Evolutionary conservation across 2,329 filamentous ascomycete species (phyloP), one percentile per base, ranked within the genome.

Genomic region (Apiospora marii): DNA sequence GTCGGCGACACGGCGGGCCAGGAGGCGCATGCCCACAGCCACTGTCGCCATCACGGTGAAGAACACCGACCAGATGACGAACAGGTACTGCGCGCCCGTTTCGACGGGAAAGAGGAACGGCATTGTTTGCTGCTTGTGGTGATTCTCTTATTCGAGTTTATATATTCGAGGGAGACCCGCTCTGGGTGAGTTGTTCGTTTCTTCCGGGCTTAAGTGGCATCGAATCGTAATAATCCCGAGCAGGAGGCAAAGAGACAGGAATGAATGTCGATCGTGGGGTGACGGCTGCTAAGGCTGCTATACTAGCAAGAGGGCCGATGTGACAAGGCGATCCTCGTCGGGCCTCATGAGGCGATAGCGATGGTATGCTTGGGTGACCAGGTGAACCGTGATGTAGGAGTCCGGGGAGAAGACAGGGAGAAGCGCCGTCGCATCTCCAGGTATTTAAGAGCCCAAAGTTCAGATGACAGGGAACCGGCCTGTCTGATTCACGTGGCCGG

Each of bases 61-160:
- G 48, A 70, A 22, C 46, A 70, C 68, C 19, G 48, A 43, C 30
- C 12, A 44, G 48, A 22, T 22, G 27, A 70, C n/a, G 48, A 70
- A 70, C 10, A 58, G 19, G 16, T 44, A 27, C 68, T 70, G 68
- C n/a, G n/a, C 34, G 48, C 10, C n/a, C 7, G 48, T 70, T 43
- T 70, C 68, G 34, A 70, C 16, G 48, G 68, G 68, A 12, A 70
- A 70, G 10, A 58, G 10, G 48, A 44, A 53, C 22, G 68, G 34
- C 68, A 70, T 70, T 6, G 68, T 58, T 43, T 13, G 67, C 14
- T 44, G 67, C 16, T 4, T 3, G 8, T 30, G 24, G 10, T 41
- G 37, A 2, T 41, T 41, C 10, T 41, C 5, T 8, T 8, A 1
- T 41, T 41, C 37, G 37, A 41, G 37, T 10, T 41, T 41, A 41